Evolutionary conservation across 139 green algal genomes (phyloP), one percentile per base, ranked within the genome.

Genomic region (Picochlorum sp.): DNA sequence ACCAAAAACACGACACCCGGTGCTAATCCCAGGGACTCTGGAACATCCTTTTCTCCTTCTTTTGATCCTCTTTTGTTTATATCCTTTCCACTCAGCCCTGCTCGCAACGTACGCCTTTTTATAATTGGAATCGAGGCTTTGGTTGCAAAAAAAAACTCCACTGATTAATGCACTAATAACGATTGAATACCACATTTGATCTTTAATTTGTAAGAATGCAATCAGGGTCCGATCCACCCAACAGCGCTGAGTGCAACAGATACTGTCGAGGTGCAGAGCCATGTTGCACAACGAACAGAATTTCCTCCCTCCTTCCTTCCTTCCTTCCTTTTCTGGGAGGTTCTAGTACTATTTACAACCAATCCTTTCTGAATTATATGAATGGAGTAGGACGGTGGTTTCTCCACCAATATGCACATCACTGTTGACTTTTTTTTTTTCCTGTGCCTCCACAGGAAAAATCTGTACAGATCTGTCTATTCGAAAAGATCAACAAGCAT

Each of bases 1-100:
- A 77, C 76, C 38, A 98, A 74, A 70, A 92, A 96, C 1, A 96
- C 81, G n/a, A 90, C 83, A n/a, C 86, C 88, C 6, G 87, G 76
- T 0, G 85, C 93, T 14, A 98, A 82, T 2, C 93, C 93, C 0
- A 86, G 74, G 2, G 87, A 83, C 66, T 98, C 93, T 14, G 93
- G 93, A 34, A 95, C 81, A 15, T 79, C 78, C 37, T 82, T 81
- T 4, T 92, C 86, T 9, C 86, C 90, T 11, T 66, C 81, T 21
- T 78, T 63, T 3, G 44, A 67, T 45, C 88, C 90, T 65, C 84
- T 86, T 73, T 96, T 96, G 67, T 95, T 95, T 60, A 96, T 83
- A 65, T 96, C 90, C 47, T 88, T 81, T 15, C 90, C 90, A 51
- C 73, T 89, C 18, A 96, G 85, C n/a, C 83, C 85, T 6, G 63